phyloP scores from a whole-genome alignment of 106 monocot species.

The Dendrobium huoshanense region DNA sequence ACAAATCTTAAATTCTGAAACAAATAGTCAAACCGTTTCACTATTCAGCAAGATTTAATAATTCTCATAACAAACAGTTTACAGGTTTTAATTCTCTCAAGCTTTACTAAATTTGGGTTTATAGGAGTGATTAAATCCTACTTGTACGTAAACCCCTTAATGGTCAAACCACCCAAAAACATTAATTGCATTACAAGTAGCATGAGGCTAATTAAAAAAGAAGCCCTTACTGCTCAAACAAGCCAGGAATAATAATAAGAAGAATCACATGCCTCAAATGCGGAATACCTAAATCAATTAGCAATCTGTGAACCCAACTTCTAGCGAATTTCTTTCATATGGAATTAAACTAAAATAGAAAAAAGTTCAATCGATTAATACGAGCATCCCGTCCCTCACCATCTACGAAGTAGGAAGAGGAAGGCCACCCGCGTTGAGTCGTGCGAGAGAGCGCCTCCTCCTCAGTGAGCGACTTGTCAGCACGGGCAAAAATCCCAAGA shows the following conservation, averaged over 20 bases:
- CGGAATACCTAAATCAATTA: background rate
- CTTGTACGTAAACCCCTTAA: too few species aligned
- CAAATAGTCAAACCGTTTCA: too few species aligned
- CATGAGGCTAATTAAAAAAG: too few species aligned
- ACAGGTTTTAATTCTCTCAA: too few species aligned
- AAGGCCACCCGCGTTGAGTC: conserved; percentile 28
- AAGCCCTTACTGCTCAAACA: background rate
- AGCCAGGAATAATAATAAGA: background rate
- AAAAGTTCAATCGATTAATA: background rate
- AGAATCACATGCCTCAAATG: background rate
- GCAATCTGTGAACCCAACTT: background rate
- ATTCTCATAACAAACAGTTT: too few species aligned
- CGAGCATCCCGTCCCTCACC: conserved; percentile 3
- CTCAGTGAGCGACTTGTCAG: conserved; percentile 21
- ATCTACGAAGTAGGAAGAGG: conserved; percentile 27
- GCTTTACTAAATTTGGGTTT: too few species aligned
- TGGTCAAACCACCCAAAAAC: too few species aligned
- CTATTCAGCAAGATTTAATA: too few species aligned
- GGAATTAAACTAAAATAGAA: background rate
- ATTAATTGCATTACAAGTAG: too few species aligned
- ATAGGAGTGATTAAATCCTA: too few species aligned
- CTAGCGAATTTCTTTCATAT: background rate
- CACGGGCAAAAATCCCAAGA: conserved; percentile 16
- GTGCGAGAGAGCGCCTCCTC: conserved; percentile 30
- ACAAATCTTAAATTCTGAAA: too few species aligned